Base-by-base conservation (phyloP, 352 stramenopile genomes). In the Globisporangium alternatum region DNA sequence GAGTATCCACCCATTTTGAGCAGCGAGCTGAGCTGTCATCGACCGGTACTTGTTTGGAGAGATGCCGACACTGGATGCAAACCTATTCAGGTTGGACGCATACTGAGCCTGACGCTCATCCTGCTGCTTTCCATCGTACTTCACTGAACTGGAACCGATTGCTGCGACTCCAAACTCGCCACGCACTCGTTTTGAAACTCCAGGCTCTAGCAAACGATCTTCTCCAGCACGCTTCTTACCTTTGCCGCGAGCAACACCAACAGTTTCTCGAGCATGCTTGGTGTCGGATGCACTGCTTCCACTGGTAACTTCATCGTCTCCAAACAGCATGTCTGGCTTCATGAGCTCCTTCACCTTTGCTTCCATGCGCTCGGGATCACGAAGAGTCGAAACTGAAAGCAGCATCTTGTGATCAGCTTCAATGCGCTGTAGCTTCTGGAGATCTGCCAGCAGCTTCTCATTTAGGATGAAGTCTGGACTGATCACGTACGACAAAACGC, bases 371-470 rank as follows among this genome's bases (percentile, higher is more conserved):
- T 80, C 68, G 45, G 70, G 65, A 61, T 90, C 70, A 17, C 77
- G 77, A 3, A 92, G 22, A 21, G 70, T 77, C 31, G 66, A 69
- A 10, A 92, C 19, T 0, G 83, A 90, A 7, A 92, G 67, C 13
- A 90, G n/a, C 15, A 86, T 44, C n/a, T 70, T 67, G 49, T 80
- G 84, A n/a, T 89, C 74, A 5, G 56, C 30, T 30, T 81, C 72
- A 51, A 92, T 67, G 31, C 72, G 75, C 35, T 73, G 58, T 15
- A 88, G 55, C 56, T 75, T 76, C 39, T 77, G 71, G 7, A 92
- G 60, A 68, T 86, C 77, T 15, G n/a, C 35, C 6, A 82, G 43
- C 17, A 86, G 35, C 45, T 22, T 21, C 39, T 79, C 54, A 25
- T n/a, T 75, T 52, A 78, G 2, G 61, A 74, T 44, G 65, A 71